Evolutionary conservation across 2,329 filamentous ascomycete genomes (phyloP).

Genomic region (Zasmidium citrigriseum): DNA sequence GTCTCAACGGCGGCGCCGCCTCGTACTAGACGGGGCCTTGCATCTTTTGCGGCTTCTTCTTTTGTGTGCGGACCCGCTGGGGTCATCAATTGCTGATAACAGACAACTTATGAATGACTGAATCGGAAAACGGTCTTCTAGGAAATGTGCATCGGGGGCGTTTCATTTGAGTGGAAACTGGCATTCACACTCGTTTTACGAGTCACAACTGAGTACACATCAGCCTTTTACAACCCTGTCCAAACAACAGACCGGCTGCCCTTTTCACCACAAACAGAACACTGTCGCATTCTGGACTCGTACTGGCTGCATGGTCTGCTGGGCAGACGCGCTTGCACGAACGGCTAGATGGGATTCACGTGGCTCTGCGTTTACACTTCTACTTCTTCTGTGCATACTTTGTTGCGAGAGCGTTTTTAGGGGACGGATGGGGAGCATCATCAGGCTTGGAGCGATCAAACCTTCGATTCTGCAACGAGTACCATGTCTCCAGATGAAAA

Average conservation of each 20-base stretch:
- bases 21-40: not conserved
- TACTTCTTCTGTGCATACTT: conserved; percentile 10
- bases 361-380: conserved; percentile 6
- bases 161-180: conserved; percentile 16
- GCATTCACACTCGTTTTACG: conserved; percentile 1
- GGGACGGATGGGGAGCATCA: not conserved
- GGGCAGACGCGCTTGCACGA: conserved; percentile 4
- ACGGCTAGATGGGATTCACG: not conserved
- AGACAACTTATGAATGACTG: conserved; percentile 21
- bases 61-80: not conserved
- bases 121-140: conserved; percentile 19
- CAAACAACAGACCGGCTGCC: not conserved
- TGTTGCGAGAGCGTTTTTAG: not conserved
- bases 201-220: not conserved
- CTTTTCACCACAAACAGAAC: not conserved
- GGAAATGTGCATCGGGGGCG: conserved; percentile 24
- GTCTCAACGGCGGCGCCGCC: not conserved
- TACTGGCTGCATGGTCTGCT: conserved; percentile 9
- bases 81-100: conserved; percentile 10
- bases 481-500: not conserved
- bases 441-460: conserved; percentile 2
- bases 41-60: not conserved
- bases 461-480: conserved; percentile 6
- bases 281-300: conserved; percentile 1
- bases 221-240: not conserved